Percentiles rank a stretch among this genome's conserved stretches.
Conservation (phyloP, 2,329 filamentous ascomycete species). For the Xenoacremonium recifei region DNA sequence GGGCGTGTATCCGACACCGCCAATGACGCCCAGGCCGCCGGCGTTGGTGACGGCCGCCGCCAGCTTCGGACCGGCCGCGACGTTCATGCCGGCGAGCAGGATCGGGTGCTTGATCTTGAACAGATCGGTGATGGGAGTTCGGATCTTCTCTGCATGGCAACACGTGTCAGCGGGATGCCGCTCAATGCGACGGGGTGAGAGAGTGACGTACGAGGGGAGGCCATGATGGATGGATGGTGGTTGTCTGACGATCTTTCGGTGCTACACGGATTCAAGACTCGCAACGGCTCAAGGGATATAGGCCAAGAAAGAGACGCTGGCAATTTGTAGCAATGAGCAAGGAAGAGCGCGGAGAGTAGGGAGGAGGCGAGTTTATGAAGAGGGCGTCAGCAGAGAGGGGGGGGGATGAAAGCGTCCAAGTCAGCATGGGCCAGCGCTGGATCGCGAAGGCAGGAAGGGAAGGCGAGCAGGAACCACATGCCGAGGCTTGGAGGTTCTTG, state of each 20-base stretch:
- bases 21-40: slow-evolving; percentile 93
- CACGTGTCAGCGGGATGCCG: slow-evolving; percentile 12
- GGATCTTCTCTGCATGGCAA: slow-evolving; percentile 55
- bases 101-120: slow-evolving; percentile 97
- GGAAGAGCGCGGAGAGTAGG: slow-evolving; percentile 1
- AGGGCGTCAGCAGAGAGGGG: slow-evolving; percentile 8
- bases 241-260: too few species aligned
- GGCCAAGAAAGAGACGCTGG: background rate
- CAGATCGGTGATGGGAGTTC: slow-evolving; percentile 90
- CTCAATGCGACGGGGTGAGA: slow-evolving; percentile 3
- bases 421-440: too few species aligned
- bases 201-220: slow-evolving; percentile 70
- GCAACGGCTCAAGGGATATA: too few species aligned
- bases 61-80: slow-evolving; percentile 92
- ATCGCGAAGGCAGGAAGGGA: slow-evolving; percentile 8
- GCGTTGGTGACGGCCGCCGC: slow-evolving; percentile 97
- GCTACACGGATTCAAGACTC: too few species aligned
- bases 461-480: slow-evolving; percentile 16
- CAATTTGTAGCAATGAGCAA: too few species aligned
- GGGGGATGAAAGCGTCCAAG: background rate
- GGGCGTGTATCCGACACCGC: slow-evolving; percentile 92
- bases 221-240: slow-evolving; percentile 52
- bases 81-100: slow-evolving; percentile 97
- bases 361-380: slow-evolving; percentile 1
- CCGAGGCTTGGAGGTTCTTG: slow-evolving; percentile 19